Base-by-base conservation (phyloP, 148 eudicot species). In the Chenopodium berlandieri region DNA sequence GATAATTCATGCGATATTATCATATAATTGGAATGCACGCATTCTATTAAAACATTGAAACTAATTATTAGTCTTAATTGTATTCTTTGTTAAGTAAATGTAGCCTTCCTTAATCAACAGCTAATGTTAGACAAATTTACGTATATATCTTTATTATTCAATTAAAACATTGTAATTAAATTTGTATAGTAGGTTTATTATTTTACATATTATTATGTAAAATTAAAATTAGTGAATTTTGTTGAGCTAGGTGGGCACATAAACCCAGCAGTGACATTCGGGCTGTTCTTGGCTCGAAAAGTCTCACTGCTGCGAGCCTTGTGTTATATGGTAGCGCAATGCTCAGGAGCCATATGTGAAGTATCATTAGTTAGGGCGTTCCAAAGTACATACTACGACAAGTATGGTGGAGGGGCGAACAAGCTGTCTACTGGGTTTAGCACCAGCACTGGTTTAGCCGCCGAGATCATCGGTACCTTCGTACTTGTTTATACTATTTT, bases 321-420 rank as follows among this genome's bases (percentile, higher is more conserved):
- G 2, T 6, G 19, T 4, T 79, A 79, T 76, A 71, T 79, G 82
- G 76, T 79, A 31, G 83, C 83, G 9, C 86, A 84, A 78, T 76
- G 82, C 34, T 13, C 71, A 10, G 86, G 86, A 48, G 86, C 82
- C 58, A 79, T 80, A 7, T 84, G 86, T 27, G 86, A 83, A 16
- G 83, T 76, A 0, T 81, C 79, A 13, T 64, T 84, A 7, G 86
- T 84, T 1, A 76, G 75, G 78, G 80, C 78, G 27, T 75, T 84
- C 72, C 83, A 84, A 70, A 71, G 76, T 25, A 17, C 69, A 7
- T n/a, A 79, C 76, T 79, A 71, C 31, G 37, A 9, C 23, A 58
- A 16, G n/a, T 79, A 31, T 16, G 82, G 82, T 5, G 82, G 82
- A 22, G 82, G 82, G n/a, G 76, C 75, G 5, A 79, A 79, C 31